Base-by-base conservation (phyloP, 164 flowering plant species). In the Cinnamomum micranthum region DNA sequence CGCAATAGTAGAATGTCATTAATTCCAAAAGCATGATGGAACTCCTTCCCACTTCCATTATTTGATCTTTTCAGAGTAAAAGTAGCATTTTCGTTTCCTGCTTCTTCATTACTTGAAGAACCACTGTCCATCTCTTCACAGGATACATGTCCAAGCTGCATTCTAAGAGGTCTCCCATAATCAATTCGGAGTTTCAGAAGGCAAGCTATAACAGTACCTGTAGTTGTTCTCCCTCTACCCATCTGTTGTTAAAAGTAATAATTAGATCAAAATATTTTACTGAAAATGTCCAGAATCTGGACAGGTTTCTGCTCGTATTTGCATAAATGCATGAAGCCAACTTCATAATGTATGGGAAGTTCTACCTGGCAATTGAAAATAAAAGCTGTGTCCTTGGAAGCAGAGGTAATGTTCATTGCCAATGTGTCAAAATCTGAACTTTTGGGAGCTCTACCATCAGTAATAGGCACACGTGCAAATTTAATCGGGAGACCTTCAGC, bases 391-490 rank as follows among this genome's bases (percentile, higher is more conserved):
- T 90, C 90, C 80, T 84, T 85, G 63, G 95, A 85, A 79, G 98
- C 92, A 76, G 93, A 92, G 69, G 91, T 84, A 80, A 95, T 89
- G 80, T 91, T 95, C 76, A 78, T 62, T 2, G 93, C 92, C 82
- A 95, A 77, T 41, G 86, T 86, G 80, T 95, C 97, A 80, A 95
- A 90, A 70, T 90, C 97, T 64, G 98, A 95, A 82, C 97, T 90
- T 86, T 92, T 91, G 71, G 98, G 98, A 82, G 98, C 97, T 86
- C 92, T 95, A 35, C 98, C 98, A 83, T 95, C 98, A 71, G 98
- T 95, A 73, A 95, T 92, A 6, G 98, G 98, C 55, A 95, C 95
- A 73, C 98, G 92, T 62, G 97, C 98, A 90, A 92, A 95, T 80
- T 85, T 91, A 68, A 95, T 83, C 59, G 97, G 94, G 77, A 90